A percentile compares a stretch with the other conserved stretches of the same genome.
Evolutionary conservation across 345 rosid genomes (phyloP).

Genomic region (Physaria fendleri): DNA sequence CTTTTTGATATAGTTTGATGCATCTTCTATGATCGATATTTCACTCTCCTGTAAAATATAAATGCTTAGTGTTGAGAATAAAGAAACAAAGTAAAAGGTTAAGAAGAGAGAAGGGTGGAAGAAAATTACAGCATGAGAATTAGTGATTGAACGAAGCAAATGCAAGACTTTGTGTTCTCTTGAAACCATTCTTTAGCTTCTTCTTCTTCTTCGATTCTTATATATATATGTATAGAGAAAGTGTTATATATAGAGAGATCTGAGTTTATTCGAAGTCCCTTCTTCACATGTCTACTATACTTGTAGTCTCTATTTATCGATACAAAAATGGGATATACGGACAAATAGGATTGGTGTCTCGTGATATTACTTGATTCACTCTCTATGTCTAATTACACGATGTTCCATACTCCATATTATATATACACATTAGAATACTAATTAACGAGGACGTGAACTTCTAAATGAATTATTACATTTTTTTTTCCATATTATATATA

Average conservation of each 20-base stretch:
- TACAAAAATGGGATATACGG: conserved; percentile 25
- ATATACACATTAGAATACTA: neutral
- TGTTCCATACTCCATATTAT: neutral
- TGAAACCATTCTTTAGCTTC: conserved; percentile 29
- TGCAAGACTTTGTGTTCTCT: conserved; percentile 42
- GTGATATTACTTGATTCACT: conserved; percentile 26
- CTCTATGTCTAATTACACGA: conserved; percentile 21
- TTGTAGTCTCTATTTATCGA: conserved; percentile 16
- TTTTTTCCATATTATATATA: neutral
- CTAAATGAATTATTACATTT: neutral
- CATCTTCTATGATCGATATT: conserved; percentile 64
- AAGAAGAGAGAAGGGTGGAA: conserved; percentile 14
- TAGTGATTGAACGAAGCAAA: conserved; percentile 50
- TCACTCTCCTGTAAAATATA: conserved; percentile 42
- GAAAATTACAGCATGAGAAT: conserved; percentile 47
- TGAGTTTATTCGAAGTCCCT: conserved; percentile 12
- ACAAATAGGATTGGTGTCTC: conserved; percentile 28
- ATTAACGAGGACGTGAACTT: neutral
- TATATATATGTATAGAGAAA: neutral
- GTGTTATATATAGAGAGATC: neutral
- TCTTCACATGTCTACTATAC: conserved; percentile 31
- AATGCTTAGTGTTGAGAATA: neutral
- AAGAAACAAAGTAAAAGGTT: neutral
- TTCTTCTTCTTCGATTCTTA: neutral
- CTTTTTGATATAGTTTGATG: conserved; percentile 73